Base-by-base conservation (phyloP, 2,329 filamentous ascomycete species). In the Keithomyces neogunnii region DNA sequence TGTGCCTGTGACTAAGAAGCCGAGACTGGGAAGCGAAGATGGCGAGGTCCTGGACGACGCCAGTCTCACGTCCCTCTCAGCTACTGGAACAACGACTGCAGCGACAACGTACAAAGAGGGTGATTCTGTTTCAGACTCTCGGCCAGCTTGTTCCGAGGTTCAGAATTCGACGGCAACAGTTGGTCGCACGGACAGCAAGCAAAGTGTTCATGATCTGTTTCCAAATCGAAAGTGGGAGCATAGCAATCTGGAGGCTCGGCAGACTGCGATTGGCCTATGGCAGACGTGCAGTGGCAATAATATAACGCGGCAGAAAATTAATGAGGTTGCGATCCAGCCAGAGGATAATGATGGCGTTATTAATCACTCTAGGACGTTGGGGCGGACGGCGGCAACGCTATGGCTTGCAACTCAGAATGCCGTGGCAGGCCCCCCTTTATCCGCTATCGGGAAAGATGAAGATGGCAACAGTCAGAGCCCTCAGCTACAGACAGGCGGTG, bases 201-300 rank as follows among this genome's bases (percentile, higher is more conserved):
- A 10, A 29, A 44, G 31, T 19, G 42, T 6, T 6, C 29, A 36
- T 26, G 26, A 38, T 3, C 30, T 30, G 7, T 45, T 46, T 3
- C 29, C 30, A n/a, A 39, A 26, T 28, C 35, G 33, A 13, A 26
- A 26, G 26, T 33, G 39, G 26, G 42, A 29, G 11, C 9, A 30
- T 8, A 8, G 26, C 8, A 29, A 13, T 13, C 35, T 35, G 9
- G 46, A 49, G 32, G 31, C 33, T 10, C 19, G 42, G 30, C 39
- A 43, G 8, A 46, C 46, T n/a, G 51, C 51, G 36, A 51, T 52
- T 1, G 49, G 51, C 35, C 49, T 48, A 43, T 53, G 47, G 47
- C 51, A 51, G 44, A 48, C 38, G 26, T 43, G 51, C 32, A 32
- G 43, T 44, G 40, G 43, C 3, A 28, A 10, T 35, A 29, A 30